Evolutionary conservation across 805 yeast genomes (phyloP).

Genomic region (Cyberlindnera nakhonratchasimensis): DNA sequence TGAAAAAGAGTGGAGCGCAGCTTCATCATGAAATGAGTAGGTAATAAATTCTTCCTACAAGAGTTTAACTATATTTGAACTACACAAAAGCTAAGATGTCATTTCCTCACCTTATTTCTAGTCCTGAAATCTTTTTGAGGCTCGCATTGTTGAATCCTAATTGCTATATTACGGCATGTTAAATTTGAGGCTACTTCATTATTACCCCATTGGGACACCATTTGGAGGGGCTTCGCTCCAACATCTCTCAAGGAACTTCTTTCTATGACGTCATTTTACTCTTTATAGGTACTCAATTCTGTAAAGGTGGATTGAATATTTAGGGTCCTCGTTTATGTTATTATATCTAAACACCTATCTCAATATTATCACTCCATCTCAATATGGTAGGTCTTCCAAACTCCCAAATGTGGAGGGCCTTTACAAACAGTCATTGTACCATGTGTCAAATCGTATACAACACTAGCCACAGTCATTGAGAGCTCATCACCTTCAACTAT

Average conservation of each 20-base stretch:
- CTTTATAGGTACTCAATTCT: too few species aligned
- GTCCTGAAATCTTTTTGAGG: conserved; percentile 9
- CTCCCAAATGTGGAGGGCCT: conserved; percentile 40
- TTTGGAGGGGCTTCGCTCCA: conserved; percentile 11
- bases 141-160: not conserved
- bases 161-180: not conserved
- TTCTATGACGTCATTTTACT: too few species aligned
- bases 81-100: too few species aligned
- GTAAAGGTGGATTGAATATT: too few species aligned
- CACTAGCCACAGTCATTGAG: conserved; percentile 17
- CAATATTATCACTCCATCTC: conserved; percentile 5
- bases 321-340: not conserved
- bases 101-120: too few species aligned
- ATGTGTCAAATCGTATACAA: conserved; percentile 15
- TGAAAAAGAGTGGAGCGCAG: not conserved
- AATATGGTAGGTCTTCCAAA: conserved; percentile 32
- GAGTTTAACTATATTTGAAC: too few species aligned
- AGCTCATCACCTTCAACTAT: conserved; percentile 8
- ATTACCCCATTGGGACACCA: conserved; percentile 18
- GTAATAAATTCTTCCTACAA: too few species aligned
- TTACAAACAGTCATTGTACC: conserved; percentile 18
- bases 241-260: too few species aligned
- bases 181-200: conserved; percentile 3
- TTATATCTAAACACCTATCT: not conserved
- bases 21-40: not conserved